Evolutionary conservation across 805 yeast species (phyloP).

Genomic region (Yamadazyma laniorum): DNA sequence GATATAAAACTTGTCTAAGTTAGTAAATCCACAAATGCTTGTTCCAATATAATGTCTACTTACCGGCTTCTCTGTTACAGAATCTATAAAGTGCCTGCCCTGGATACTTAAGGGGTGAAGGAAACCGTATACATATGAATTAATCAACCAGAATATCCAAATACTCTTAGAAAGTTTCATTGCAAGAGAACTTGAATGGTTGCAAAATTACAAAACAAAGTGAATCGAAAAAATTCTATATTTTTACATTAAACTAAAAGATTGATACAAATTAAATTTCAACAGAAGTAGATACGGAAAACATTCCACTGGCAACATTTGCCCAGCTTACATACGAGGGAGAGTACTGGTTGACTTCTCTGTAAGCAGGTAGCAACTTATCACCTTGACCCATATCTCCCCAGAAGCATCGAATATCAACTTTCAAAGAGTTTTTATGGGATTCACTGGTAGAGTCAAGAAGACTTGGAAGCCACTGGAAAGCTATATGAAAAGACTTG

Average conservation of each 20-base stretch:
- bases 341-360: constrained; percentile 64
- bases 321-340: constrained; percentile 66
- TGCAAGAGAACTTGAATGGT: constrained; percentile 7
- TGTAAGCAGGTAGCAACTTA: constrained; percentile 63
- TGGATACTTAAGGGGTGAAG: constrained; percentile 67
- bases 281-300: constrained; percentile 52
- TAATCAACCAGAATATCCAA: too few relatives aligned
- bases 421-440: constrained; percentile 41
- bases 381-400: constrained; percentile 56
- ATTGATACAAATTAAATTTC: constrained; percentile 27
- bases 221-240: background rate
- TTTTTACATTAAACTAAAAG: background rate
- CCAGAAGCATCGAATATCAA: constrained; percentile 71
- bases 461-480: constrained; percentile 75
- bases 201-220: constrained; percentile 3
- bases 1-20: constrained; percentile 55
- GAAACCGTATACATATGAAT: constrained; percentile 5
- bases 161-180: too few relatives aligned
- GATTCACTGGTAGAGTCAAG: constrained; percentile 34
- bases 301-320: constrained; percentile 66
- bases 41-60: constrained; percentile 16
- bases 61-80: constrained; percentile 72
- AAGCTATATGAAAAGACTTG: constrained; percentile 54
- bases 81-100: constrained; percentile 74
- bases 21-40: constrained; percentile 12